Evolutionary conservation across 106 monocot species (phyloP), one percentile per base, ranked within the genome.

Genomic region (Apostasia shenzhenica): DNA sequence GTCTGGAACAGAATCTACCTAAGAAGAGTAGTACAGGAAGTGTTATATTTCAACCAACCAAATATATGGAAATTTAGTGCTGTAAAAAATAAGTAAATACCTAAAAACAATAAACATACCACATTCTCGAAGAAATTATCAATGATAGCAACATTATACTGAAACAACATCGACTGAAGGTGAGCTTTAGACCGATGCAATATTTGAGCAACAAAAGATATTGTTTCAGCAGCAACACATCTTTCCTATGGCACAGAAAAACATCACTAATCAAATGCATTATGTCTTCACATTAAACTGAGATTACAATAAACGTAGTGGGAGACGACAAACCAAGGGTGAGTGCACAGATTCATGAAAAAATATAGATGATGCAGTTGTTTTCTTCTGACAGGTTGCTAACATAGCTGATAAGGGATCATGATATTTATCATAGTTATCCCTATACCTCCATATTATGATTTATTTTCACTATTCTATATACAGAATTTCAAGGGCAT

Each of bases 1-100:
- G 79, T 92, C 92, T 70, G 92, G 89, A 74, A 97, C 92, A 54
- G 89, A 79, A 77, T 86, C 86, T 64, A 97, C 92, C 95, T 97
- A 72, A 70, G 43, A 76, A 63, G 14, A n/a, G 4, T 12, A 48
- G 48, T 61, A 70, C 8, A 26, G 41, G 67, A 66, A 71, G 39
- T 52, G 13, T 51, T 47, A 53, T 52, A 8, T 6, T 52, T 53
- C 3, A 47, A 49, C 47, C 48, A 67, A 6, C 7, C 12, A 48
- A 40, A 8, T 14, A 67, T 7, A 43, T 41, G 6, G 7, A 68
- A 13, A 68, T 54, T 68, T 41, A 7, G 41, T 41, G 44, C 14
- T 73, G 4, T 2, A 5, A 54, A 57, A 50, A 65, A 57, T 14
- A 50, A 42, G 37, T 51, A 12, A 39, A 9, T 14, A 46, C 54